These are phyloP conservation scores for Pseudotsuga menziesii DNA, from an alignment of 75 land plant species.

Conservation along the genomic window DNA sequence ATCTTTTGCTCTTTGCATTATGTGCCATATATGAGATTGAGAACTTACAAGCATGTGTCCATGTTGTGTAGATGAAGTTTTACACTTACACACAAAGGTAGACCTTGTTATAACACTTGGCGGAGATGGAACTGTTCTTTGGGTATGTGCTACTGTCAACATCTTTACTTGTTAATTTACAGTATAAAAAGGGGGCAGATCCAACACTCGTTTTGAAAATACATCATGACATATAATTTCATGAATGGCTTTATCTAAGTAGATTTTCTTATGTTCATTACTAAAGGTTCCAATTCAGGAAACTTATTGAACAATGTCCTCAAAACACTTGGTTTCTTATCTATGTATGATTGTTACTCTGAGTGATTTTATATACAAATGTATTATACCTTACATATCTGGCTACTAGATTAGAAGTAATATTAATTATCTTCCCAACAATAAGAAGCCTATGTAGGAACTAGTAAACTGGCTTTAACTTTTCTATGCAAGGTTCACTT, in stretches of 20 bases:
- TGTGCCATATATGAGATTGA: neutral
- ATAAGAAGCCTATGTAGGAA: neutral
- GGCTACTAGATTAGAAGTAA: neutral
- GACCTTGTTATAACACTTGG: slow-evolving; percentile 94
- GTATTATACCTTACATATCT: neutral
- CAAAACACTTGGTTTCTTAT: neutral
- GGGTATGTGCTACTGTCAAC: slow-evolving; percentile 52
- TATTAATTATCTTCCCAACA: neutral
- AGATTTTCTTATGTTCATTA: neutral
- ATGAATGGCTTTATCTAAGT: neutral
- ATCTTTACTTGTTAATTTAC: neutral
- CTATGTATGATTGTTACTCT: neutral
- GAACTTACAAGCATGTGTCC: neutral
- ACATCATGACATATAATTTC: neutral
- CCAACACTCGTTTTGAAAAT: neutral
- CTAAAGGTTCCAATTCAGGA: slow-evolving; percentile 2
- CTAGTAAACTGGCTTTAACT: neutral
- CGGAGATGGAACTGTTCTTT: slow-evolving; percentile 98
- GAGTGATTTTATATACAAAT: neutral
- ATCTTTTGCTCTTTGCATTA: neutral
- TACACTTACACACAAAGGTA: slow-evolving; percentile 61
- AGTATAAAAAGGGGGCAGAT: neutral
- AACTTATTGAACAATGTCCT: neutral
- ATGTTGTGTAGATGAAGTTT: slow-evolving; percentile 42
- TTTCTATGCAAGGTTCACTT: neutral